Evolutionary conservation across 1,284 basidiomycete genomes (phyloP).

Genomic region (Marasmius oreades): DNA sequence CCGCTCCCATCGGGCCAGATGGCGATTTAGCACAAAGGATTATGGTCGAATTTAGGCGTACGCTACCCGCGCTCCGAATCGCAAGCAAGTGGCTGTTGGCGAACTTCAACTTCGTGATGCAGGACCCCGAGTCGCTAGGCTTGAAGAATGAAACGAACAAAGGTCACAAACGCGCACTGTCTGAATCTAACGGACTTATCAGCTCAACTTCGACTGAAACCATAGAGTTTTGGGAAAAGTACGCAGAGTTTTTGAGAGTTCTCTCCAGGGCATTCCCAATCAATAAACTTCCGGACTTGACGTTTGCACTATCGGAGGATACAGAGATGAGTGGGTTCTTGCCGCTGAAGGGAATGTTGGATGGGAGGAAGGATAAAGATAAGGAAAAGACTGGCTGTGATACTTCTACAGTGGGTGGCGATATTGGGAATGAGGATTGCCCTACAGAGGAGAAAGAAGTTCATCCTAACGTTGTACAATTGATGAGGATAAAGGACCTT

Average conservation of each 20-base stretch:
- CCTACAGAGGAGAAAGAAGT: conserved; percentile 44
- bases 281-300: conserved; percentile 58
- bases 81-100: conserved; percentile 86
- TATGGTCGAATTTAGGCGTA: conserved; percentile 81
- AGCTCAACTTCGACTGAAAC: conserved; percentile 28
- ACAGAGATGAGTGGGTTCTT: conserved; percentile 86
- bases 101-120: conserved; percentile 71
- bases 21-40: conserved; percentile 77
- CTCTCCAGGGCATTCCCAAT: conserved; percentile 72
- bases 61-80: conserved; percentile 84
- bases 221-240: conserved; percentile 70
- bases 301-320: conserved; percentile 85
- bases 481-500: conserved; percentile 91
- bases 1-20: conserved; percentile 50
- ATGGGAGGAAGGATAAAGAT: conserved; percentile 20
- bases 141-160: conserved; percentile 18
- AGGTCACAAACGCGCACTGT: conserved; percentile 19
- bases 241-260: conserved; percentile 64
- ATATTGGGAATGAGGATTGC: conserved; percentile 17
- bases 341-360: conserved; percentile 66
- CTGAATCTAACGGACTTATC: conserved; percentile 24
- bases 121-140: conserved; percentile 31
- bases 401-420: neutral
- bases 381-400: conserved; percentile 6
- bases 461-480: conserved; percentile 92